phyloP scores from a whole-genome alignment of 768 basidiomycete genomes.

The Suillus decipiens region DNA sequence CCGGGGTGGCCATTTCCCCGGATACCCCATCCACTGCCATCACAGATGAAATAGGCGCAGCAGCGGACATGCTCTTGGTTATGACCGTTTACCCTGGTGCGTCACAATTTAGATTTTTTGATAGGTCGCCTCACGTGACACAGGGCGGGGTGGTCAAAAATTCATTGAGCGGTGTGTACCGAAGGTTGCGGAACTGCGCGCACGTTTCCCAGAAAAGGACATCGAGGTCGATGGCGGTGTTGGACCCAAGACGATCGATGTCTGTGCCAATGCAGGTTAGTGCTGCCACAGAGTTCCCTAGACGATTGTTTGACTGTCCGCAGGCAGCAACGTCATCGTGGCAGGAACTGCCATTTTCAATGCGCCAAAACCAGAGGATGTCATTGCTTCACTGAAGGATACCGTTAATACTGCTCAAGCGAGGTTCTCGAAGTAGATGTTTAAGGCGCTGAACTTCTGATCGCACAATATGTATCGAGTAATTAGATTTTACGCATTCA shows the following conservation, averaged over 20 bases:
- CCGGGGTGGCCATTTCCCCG: slow-evolving; percentile 95
- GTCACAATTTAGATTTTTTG: slow-evolving; percentile 5
- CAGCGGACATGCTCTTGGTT: slow-evolving; percentile 93
- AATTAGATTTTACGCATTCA: slow-evolving; percentile 4
- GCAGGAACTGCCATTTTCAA: slow-evolving; percentile 96
- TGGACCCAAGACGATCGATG: slow-evolving; percentile 84
- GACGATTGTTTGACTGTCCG: slow-evolving; percentile 5
- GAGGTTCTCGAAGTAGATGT: slow-evolving; percentile 29
- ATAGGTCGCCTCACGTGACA: slow-evolving; percentile 4
- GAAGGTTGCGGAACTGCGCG: slow-evolving; percentile 89
- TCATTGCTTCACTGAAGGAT: slow-evolving; percentile 72
- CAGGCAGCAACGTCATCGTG: slow-evolving; percentile 97
- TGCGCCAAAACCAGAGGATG: slow-evolving; percentile 72
- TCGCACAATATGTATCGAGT: background rate
- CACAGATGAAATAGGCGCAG: slow-evolving; percentile 78
- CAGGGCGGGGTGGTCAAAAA: slow-evolving; percentile 94
- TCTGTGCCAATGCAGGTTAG: slow-evolving; percentile 87
- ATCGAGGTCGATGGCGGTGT: slow-evolving; percentile 99
- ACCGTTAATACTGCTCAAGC: slow-evolving; percentile 70
- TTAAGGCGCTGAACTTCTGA: background rate
- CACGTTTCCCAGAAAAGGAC: slow-evolving; percentile 89
- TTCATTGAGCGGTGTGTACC: slow-evolving; percentile 91
- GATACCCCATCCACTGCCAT: slow-evolving; percentile 89
- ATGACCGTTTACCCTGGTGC: slow-evolving; percentile 97
- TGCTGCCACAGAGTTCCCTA: slow-evolving; percentile 8